phyloP scores from a whole-genome alignment of 768 basidiomycete genomes.

The Leccinum subgranulosum region DNA sequence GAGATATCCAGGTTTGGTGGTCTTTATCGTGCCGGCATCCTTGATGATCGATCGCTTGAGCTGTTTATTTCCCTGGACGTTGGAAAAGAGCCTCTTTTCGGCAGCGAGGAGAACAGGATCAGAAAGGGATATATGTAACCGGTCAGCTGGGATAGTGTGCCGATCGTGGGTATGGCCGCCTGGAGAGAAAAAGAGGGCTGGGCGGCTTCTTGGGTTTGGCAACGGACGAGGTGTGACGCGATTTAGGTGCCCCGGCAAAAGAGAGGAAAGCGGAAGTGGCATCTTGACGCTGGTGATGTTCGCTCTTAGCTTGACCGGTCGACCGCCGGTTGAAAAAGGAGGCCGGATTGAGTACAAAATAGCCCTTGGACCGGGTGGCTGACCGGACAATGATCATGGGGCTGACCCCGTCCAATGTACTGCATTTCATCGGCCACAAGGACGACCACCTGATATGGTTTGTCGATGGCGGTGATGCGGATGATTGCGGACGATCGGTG shows the following conservation, averaged over 20 bases:
- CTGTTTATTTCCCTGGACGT: background rate
- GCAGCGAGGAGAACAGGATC: constrained; percentile 22
- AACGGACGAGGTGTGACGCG: background rate
- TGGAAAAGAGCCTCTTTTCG: constrained; percentile 9
- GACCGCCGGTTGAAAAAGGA: background rate
- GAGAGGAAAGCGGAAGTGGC: constrained; percentile 1
- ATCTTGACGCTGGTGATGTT: constrained; percentile 12
- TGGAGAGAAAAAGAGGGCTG: constrained; percentile 11
- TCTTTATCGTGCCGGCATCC: background rate
- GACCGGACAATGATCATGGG: constrained; percentile 4
- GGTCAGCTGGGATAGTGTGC: constrained; percentile 9
- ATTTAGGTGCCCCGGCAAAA: constrained; percentile 2
- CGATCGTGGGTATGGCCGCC: constrained; percentile 11
- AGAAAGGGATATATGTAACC: constrained; percentile 20
- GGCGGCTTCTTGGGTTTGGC: background rate
- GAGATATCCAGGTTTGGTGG: background rate
- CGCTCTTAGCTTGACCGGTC: too few relatives aligned
- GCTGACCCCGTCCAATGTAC: constrained; percentile 9
- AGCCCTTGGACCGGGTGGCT: constrained; percentile 2
- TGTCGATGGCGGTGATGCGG: background rate
- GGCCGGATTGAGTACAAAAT: background rate
- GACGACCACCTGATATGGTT: background rate
- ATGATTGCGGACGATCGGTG: background rate
- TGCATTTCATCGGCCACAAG: background rate
- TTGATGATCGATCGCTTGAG: background rate